Conservation (phyloP, 345 rosid species). For the Lepidium sativum region DNA sequence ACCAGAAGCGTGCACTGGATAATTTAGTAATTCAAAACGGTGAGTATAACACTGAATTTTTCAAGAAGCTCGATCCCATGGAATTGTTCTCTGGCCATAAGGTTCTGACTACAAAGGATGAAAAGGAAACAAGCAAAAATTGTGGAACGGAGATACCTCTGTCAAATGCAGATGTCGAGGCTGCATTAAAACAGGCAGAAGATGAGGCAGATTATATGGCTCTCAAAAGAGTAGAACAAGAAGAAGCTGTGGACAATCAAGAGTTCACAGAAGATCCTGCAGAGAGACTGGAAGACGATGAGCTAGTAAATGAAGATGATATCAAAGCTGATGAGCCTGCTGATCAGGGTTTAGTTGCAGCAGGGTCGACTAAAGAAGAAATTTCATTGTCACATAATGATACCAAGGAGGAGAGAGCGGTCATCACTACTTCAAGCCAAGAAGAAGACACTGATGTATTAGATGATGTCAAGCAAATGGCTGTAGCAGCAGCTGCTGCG, state of each 20-base stretch:
- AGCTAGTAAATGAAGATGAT: constrained; percentile 74
- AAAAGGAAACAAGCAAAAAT: constrained; percentile 39
- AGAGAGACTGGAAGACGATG: constrained; percentile 90
- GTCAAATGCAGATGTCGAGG: constrained; percentile 94
- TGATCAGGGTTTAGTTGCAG: constrained; percentile 40
- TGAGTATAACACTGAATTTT: constrained; percentile 91
- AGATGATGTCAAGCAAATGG: constrained; percentile 93
- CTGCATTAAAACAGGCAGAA: constrained; percentile 92
- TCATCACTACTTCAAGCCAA: constrained; percentile 45
- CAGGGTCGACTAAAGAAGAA: constrained; percentile 36
- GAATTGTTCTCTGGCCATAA: constrained; percentile 88
- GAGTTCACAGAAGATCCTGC: constrained; percentile 95
- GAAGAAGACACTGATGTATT: constrained; percentile 86
- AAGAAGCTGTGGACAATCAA: constrained; percentile 98
- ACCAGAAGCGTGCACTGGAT: constrained; percentile 98
- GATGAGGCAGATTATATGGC: constrained; percentile 99
- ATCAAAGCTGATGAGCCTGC: constrained; percentile 63
- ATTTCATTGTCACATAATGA: constrained; percentile 23
- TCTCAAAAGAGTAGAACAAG: constrained; percentile 90
- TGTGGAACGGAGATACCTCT: constrained; percentile 47
- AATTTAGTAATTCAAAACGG: constrained; percentile 98
- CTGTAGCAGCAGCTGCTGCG: constrained; percentile 85
- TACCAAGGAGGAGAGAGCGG: constrained; percentile 48
- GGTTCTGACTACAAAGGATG: constrained; percentile 47
- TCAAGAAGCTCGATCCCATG: constrained; percentile 98